Base-by-base conservation (phyloP, 441 rosid species). In the Omphalea diandra region DNA sequence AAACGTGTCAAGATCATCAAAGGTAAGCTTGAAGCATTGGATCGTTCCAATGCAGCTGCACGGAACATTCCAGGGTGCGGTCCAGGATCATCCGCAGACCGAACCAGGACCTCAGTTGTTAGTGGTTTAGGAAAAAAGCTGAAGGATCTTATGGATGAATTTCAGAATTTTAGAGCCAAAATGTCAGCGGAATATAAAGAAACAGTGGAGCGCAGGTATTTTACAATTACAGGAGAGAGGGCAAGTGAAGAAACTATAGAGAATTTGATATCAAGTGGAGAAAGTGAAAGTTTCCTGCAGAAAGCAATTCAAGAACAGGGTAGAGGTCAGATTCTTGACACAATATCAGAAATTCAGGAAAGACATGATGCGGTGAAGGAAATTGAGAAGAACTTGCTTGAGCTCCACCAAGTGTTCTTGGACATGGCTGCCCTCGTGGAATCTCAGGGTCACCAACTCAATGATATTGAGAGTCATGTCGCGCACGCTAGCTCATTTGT, bases 271-370 rank as follows among this genome's bases (percentile, higher is more conserved):
- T 78, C 81, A 0, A 95, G 97, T 22, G 98, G 99, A 22, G 93
- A 95, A 73, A 89, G 99, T 53, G 97, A 90, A 59, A 88, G 83
- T 56, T 87, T 95, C 71, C 75, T 95, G 68, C 96, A 90, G 38
- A 93, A 86, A 79, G 98, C 98, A 4, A 93, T 93, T n/a, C 96
- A 93, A 72, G 96, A 93, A 49, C 97, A 90, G 68, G 97, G 98
- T 4, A 87, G 93, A 65, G 96, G 97, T 46, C 88, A 87, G 56
- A 89, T 92, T 55, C 49, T 88, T 53, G 99, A 95, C 40, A 90
- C 94, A 0, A 84, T 90, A 75, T 87, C 92, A 0, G 98, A 93
- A 73, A 95, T 95, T n/a, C 97, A 93, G 43, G 99, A 95, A 71
- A 84, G 98, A 60, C 95, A 85, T 3, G 96, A 90, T 65, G 91